Percentiles rank a stretch among this genome's conserved stretches.
phyloP scores from a whole-genome alignment of 257 asterid species.

The Thymus mandschuricus region DNA sequence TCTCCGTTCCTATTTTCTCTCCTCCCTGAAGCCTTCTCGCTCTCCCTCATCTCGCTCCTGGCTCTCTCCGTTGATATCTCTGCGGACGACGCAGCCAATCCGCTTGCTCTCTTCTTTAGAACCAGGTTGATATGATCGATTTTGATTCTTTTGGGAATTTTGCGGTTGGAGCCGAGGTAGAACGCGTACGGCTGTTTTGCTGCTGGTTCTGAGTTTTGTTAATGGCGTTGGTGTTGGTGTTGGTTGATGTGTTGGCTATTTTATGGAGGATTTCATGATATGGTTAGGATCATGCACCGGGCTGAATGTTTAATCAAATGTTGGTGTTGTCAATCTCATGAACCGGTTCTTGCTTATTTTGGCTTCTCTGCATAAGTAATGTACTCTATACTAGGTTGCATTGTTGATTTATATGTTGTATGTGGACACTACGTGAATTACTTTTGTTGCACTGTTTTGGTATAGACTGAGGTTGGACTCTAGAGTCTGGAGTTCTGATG shows the following conservation, averaged over 20 bases:
- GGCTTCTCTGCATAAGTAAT: not conserved
- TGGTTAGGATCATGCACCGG: slow-evolving; percentile 16
- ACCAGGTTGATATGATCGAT: slow-evolving; percentile 56
- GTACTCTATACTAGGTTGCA: slow-evolving; percentile 9
- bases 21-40: slow-evolving; percentile 59
- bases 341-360: slow-evolving; percentile 1
- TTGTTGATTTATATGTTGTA: not conserved
- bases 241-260: not conserved
- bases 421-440: not conserved
- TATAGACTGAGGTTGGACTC: slow-evolving; percentile 5
- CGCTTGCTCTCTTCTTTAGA: slow-evolving; percentile 49
- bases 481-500: slow-evolving; percentile 12
- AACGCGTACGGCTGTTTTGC: not conserved
- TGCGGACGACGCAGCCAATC: slow-evolving; percentile 60
- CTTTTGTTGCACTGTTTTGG: not conserved
- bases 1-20: slow-evolving; percentile 55
- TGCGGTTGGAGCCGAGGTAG: slow-evolving; percentile 19
- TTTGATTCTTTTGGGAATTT: slow-evolving; percentile 1
- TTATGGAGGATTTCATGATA: slow-evolving; percentile 10
- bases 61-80: slow-evolving; percentile 80
- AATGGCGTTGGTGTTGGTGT: not conserved
- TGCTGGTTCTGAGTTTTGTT: slow-evolving; percentile 7
- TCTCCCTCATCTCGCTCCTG: slow-evolving; percentile 58
- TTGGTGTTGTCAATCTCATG: not conserved
- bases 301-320: slow-evolving; percentile 21